Base-by-base conservation (phyloP, 768 basidiomycete genomes). In the Macrolepiota fuliginosa region DNA sequence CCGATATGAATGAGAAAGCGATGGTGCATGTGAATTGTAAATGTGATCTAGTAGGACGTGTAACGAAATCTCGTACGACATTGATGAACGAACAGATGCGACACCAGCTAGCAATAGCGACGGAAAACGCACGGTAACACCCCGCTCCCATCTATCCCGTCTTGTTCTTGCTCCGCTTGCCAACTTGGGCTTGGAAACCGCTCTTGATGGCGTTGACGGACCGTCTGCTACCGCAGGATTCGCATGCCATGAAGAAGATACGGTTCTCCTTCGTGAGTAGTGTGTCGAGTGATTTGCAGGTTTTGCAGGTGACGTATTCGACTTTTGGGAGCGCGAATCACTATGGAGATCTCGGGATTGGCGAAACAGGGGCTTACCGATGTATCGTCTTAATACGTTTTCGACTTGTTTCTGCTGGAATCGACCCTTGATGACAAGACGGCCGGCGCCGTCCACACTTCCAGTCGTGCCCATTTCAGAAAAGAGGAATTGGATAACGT, bases 371-470 rank as follows among this genome's bases (percentile, higher is more conserved):
- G 58, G 79, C 89, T 67, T 73, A 96, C 95, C 92, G 69, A 98
- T 98, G 74, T 99, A 99, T 61, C 94, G 86, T 71, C 97, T 84
- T 66, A 99, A 76, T 11, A 99, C 94, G 72, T 96, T 96, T 78
- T 99, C 96, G 65, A 98, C 89, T 71, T 97, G 96, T 76, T 98
- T 98, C 73, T 96, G 96, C 69, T 94, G 94, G 85, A 98, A 99
- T 66, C 94, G 87, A 68, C 97, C 97, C 74, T 92, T 96, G 83
- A 99, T 98, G 68, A 98, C 91, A 62, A 99, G 80, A 47, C 96
- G 88, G 19, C 91, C 90, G 1, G 87, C 85, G 61, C 94, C 97
- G 67, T 98, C 97, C 45, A 98, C 92, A 39, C 90, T 92, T 62
- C 96, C 96, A 24, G 90, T 96, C 13, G 97, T 99, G 78, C 97